phyloP scores from a whole-genome alignment of 306 rosid species.

The Quercus parvula region DNA sequence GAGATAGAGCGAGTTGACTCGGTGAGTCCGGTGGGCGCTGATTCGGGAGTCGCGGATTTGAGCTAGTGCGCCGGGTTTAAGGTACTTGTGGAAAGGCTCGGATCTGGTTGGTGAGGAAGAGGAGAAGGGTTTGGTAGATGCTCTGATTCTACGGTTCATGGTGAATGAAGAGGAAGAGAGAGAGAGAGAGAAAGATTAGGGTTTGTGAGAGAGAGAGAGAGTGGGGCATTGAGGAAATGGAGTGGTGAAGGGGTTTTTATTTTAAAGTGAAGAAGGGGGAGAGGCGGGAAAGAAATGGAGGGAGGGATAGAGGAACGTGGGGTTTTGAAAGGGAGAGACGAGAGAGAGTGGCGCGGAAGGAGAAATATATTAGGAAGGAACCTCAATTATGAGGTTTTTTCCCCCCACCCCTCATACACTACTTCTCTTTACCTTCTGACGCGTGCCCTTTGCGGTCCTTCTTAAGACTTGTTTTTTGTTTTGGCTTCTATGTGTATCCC shows the following conservation, averaged over 20 bases:
- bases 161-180: neutral
- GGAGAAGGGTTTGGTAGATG: slow-evolving; percentile 6
- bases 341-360: neutral
- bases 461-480: no score
- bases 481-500: no score
- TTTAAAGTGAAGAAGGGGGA: slow-evolving; percentile 11
- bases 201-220: slow-evolving; percentile 26
- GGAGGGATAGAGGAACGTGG: slow-evolving; percentile 8
- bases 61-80: slow-evolving; percentile 87
- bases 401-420: no score
- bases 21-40: slow-evolving; percentile 57
- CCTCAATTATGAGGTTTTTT: no score
- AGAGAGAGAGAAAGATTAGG: neutral
- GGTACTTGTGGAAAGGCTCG: slow-evolving; percentile 60
- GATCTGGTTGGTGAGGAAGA: slow-evolving; percentile 13
- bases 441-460: no score
- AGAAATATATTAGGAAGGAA: no score
- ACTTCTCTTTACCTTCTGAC: no score
- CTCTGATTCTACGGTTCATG: slow-evolving; percentile 58
- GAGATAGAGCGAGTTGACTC: slow-evolving; percentile 2
- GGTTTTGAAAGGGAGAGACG: slow-evolving; percentile 2
- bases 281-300: slow-evolving; percentile 43
- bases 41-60: slow-evolving; percentile 80
- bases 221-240: slow-evolving; percentile 26
- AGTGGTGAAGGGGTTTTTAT: slow-evolving; percentile 25